Percentiles rank a stretch among this genome's conserved stretches.
These are phyloP conservation scores for Cercospora sojina DNA, from an alignment of 2,329 filamentous ascomycete genomes.

Conservation along the genomic window DNA sequence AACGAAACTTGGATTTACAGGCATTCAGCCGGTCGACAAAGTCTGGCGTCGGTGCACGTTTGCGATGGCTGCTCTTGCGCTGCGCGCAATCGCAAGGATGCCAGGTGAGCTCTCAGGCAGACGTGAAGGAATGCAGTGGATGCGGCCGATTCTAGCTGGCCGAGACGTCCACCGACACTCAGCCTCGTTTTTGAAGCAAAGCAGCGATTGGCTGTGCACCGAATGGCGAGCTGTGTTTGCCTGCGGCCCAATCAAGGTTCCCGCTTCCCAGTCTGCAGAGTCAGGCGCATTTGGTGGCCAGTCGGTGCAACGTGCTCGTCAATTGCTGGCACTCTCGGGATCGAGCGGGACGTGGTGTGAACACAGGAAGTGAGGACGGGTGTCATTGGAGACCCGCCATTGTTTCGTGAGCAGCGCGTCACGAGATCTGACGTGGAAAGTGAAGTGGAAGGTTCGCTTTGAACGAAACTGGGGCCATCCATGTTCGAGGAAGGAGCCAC, in stretches of 20 bases:
- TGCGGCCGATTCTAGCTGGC: not conserved
- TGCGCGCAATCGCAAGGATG: not conserved
- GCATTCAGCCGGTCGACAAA: not conserved
- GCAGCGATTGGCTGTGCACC: conserved; percentile 10
- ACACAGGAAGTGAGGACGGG: not conserved
- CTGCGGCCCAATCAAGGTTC: conserved; percentile 14
- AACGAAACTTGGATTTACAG: conserved; percentile 11
- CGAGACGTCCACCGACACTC: not conserved
- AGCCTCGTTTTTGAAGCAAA: conserved; percentile 12
- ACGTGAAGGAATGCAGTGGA: not conserved
- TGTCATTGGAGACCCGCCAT: not conserved
- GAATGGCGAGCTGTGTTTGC: conserved; percentile 11
- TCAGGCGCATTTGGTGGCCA: conserved; percentile 1
- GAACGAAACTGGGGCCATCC: conserved; percentile 2
- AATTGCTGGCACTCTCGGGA: not conserved
- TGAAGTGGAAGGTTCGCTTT: not conserved
- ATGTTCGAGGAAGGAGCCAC: conserved; percentile 3
- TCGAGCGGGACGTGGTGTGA: not conserved
- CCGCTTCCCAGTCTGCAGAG: conserved; percentile 1
- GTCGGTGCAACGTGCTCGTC: not conserved
- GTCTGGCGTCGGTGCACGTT: not conserved
- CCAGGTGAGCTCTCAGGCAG: conserved; percentile 1
- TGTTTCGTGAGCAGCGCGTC: not conserved
- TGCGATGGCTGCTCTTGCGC: not conserved
- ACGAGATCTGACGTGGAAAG: conserved; percentile 6